phyloP scores from a whole-genome alignment of 345 rosid species.

The Salix udensis region DNA sequence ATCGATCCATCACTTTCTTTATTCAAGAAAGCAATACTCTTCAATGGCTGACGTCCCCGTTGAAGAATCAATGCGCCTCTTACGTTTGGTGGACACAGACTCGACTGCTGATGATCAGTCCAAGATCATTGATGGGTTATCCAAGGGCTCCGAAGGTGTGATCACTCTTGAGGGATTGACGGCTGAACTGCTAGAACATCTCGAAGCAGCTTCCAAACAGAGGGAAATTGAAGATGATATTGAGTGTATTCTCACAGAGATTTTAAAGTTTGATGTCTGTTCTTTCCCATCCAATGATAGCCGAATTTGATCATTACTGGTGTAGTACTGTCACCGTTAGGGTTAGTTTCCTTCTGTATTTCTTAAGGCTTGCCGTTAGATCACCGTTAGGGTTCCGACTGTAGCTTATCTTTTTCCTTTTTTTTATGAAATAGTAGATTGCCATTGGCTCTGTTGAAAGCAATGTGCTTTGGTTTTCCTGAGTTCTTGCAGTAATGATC shows the following conservation, averaged over 20 bases:
- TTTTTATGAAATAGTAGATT: no score
- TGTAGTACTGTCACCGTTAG: neutral
- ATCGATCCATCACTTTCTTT: neutral
- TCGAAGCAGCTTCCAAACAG: no score
- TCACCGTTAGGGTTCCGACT: neutral
- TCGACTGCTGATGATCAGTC: neutral
- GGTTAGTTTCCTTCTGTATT: neutral
- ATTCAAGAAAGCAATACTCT: neutral
- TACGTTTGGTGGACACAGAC: neutral
- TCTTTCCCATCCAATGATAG: no score
- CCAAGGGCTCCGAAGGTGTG: neutral
- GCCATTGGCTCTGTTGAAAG: no score
- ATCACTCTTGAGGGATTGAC: neutral
- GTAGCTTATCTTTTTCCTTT: no score
- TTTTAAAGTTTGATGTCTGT: no score
- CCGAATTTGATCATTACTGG: neutral
- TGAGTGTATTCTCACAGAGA: no score
- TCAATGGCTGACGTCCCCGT: neutral
- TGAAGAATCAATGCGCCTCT: neutral
- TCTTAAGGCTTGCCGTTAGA: neutral
- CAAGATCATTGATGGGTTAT: neutral
- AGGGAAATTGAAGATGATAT: no score
- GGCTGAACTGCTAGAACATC: no score
- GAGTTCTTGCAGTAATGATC: no score
- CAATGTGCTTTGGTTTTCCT: no score